These are phyloP conservation scores for Phycomyces blakesleeanus DNA, from an alignment of 192 early-diverging fungal genomes.

Conservation along the genomic window DNA sequence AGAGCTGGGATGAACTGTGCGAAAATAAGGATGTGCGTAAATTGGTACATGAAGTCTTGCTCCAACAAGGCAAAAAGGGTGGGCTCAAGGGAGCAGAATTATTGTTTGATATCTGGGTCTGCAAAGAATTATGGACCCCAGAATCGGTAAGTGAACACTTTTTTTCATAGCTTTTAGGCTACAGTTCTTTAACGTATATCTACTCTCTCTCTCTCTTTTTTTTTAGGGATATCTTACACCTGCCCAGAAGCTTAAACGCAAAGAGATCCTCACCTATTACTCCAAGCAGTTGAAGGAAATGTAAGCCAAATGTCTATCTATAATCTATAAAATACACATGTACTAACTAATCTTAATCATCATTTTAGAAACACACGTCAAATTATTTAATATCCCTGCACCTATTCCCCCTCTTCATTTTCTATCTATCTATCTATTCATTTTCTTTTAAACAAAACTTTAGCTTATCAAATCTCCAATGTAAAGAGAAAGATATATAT, in stretches of 20 bases:
- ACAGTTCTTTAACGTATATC: too few relatives aligned
- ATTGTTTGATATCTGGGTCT: constrained; percentile 63
- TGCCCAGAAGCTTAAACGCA: constrained; percentile 89
- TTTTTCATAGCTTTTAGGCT: too few relatives aligned
- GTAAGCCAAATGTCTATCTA: constrained; percentile 34
- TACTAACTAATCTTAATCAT: too few relatives aligned
- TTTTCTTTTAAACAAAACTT: too few relatives aligned
- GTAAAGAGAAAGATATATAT: too few relatives aligned
- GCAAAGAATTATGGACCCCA: constrained; percentile 84
- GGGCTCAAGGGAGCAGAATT: constrained; percentile 76
- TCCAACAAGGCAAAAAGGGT: constrained; percentile 54
- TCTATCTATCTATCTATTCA: too few relatives aligned
- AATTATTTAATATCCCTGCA: too few relatives aligned
- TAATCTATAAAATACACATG: too few relatives aligned
- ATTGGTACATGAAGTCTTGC: constrained; percentile 39
- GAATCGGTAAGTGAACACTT: constrained; percentile 79
- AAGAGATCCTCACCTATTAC: constrained; percentile 64
- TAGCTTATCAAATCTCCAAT: too few relatives aligned
- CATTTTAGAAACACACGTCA: too few relatives aligned
- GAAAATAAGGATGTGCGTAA: constrained; percentile 49
- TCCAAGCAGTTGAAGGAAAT: constrained; percentile 51
- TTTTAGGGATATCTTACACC: constrained; percentile 70
- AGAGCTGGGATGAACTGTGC: constrained; percentile 53
- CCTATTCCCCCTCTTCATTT: too few relatives aligned
- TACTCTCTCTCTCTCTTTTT: too few relatives aligned